A percentile compares a stretch with the other conserved stretches of the same genome.
Evolutionary conservation across 2,329 filamentous ascomycete species (phyloP).

Genomic region (Cladobotryum protrusum): DNA sequence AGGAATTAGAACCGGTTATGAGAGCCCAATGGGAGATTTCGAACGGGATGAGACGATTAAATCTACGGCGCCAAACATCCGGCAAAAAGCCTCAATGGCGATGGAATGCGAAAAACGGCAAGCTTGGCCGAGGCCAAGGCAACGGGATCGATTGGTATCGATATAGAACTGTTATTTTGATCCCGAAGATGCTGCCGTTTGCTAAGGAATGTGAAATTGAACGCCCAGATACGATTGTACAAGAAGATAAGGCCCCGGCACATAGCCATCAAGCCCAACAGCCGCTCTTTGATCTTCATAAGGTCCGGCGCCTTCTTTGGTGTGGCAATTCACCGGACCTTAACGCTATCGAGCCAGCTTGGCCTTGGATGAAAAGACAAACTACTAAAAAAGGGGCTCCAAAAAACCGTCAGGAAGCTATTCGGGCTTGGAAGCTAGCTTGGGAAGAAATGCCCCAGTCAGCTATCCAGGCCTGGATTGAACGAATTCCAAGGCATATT

Average conservation of each 20-base stretch:
- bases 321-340: conserved; percentile 15
- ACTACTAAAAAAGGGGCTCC: conserved; percentile 10
- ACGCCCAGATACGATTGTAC: conserved; percentile 9
- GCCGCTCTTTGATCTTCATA: background rate
- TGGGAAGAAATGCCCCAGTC: conserved; percentile 7
- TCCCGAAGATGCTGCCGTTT: conserved; percentile 16
- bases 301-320: background rate
- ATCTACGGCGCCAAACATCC: background rate
- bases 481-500: conserved; percentile 10
- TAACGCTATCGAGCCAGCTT: conserved; percentile 15
- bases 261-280: background rate
- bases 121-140: conserved; percentile 1
- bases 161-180: conserved; percentile 15
- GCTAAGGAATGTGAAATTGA: conserved; percentile 5
- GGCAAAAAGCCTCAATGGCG: conserved; percentile 8
- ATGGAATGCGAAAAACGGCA: conserved; percentile 9
- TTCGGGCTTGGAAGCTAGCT: conserved; percentile 1
- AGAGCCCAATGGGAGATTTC: conserved; percentile 12
- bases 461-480: conserved; percentile 11
- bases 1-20: conserved; percentile 12
- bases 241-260: conserved; percentile 16
- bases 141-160: conserved; percentile 14
- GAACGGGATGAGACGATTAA: conserved; percentile 8
- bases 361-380: conserved; percentile 14
- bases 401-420: conserved; percentile 9